These are phyloP conservation scores for Clavariopsis aquatica DNA, from an alignment of 495 filamentous ascomycete genomes.

Conservation along the genomic window DNA sequence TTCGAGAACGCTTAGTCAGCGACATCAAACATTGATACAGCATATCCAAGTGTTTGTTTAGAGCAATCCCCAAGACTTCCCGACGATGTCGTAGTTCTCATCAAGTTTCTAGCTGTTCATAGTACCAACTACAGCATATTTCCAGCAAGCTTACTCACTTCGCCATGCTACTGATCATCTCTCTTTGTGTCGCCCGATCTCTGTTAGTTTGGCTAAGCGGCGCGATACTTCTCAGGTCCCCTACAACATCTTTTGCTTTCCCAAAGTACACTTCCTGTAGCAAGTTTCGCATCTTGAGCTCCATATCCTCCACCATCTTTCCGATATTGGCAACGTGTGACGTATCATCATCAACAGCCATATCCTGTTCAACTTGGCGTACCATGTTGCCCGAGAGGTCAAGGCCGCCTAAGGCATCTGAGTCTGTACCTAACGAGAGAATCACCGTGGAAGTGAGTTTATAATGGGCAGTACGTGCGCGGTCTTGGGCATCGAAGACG, in stretches of 20 bases:
- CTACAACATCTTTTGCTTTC: constrained; percentile 99
- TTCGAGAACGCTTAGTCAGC: too few relatives aligned
- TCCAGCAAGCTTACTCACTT: constrained; percentile 41
- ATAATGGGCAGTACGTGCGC: constrained; percentile 88
- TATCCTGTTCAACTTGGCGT: constrained; percentile 85
- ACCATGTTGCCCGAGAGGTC: constrained; percentile 98
- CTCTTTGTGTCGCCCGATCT: constrained; percentile 82
- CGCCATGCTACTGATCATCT: constrained; percentile 81
- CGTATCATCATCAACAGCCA: constrained; percentile 84
- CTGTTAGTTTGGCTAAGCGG: constrained; percentile 81
- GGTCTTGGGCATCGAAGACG: constrained; percentile 93
- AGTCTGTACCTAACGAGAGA: constrained; percentile 73
- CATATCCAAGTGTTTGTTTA: too few relatives aligned
- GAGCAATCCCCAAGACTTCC: too few relatives aligned
- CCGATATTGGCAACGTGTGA: constrained; percentile 97
- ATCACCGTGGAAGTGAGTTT: constrained; percentile 98
- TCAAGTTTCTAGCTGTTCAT: background rate
- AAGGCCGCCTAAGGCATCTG: constrained; percentile 77
- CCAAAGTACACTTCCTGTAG: constrained; percentile 99
- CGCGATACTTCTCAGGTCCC: constrained; percentile 87
- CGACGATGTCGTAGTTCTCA: background rate
- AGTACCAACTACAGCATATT: background rate
- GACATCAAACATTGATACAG: too few relatives aligned
- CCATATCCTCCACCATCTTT: constrained; percentile 95
- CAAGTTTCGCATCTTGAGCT: constrained; percentile 98